Conservation (phyloP, 768 basidiomycete species). For the Termitomyces sp. region DNA sequence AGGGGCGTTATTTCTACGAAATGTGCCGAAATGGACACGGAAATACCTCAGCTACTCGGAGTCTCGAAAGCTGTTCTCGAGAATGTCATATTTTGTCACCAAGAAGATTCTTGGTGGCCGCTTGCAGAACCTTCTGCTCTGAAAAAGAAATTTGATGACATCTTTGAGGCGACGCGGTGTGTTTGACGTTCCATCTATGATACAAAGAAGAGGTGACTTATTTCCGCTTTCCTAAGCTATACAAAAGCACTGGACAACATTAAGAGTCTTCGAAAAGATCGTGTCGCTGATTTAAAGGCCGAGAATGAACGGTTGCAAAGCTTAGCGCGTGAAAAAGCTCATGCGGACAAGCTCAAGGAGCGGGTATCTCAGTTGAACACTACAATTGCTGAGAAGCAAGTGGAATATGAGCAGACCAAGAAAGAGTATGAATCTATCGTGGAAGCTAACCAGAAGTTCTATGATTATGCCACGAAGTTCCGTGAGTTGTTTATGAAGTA, state of each 20-base stretch:
- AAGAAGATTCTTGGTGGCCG: constrained; percentile 99
- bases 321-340: constrained; percentile 75
- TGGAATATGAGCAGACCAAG: constrained; percentile 69
- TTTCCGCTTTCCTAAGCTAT: constrained; percentile 50
- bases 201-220: neutral
- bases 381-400: constrained; percentile 63
- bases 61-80: constrained; percentile 98
- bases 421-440: constrained; percentile 59
- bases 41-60: constrained; percentile 89
- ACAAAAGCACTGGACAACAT: constrained; percentile 95
- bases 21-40: constrained; percentile 93
- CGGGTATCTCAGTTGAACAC: constrained; percentile 59
- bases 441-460: constrained; percentile 70
- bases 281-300: constrained; percentile 83
- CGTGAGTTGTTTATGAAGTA: constrained; percentile 76
- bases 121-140: constrained; percentile 83
- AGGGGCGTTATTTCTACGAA: constrained; percentile 91
- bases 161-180: constrained; percentile 95
- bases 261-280: constrained; percentile 86
- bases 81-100: constrained; percentile 99
- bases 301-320: constrained; percentile 84
- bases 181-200: constrained; percentile 9
- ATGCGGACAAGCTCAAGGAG: constrained; percentile 76
- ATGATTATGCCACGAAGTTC: constrained; percentile 81
- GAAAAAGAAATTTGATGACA: constrained; percentile 99